These are phyloP conservation scores for Fusarium citri DNA, from an alignment of 2,329 filamentous ascomycete species.

Conservation along the genomic window DNA sequence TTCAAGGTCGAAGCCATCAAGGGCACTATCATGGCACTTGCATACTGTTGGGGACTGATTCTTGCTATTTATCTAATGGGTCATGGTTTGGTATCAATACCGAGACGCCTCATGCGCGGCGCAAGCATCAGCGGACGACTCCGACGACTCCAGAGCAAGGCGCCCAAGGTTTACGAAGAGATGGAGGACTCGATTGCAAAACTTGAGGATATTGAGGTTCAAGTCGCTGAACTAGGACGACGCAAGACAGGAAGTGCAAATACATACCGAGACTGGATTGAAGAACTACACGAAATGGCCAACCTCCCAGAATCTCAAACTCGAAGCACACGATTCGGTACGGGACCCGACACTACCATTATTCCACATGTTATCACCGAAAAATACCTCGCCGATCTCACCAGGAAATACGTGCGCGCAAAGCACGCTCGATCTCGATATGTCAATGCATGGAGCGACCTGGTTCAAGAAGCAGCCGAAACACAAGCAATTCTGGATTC, in stretches of 20 bases:
- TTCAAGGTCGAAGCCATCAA: constrained; percentile 74
- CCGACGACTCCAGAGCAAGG: constrained; percentile 79
- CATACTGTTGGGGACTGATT: constrained; percentile 92
- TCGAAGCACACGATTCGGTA: constrained; percentile 54
- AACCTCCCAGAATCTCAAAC: constrained; percentile 73
- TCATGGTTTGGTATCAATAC: constrained; percentile 92
- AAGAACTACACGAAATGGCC: constrained; percentile 85
- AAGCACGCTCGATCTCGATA: constrained; percentile 87
- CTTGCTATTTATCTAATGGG: constrained; percentile 98
- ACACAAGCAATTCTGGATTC: constrained; percentile 88
- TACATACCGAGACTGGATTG: constrained; percentile 92
- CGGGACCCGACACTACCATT: constrained; percentile 58
- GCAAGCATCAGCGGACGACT: constrained; percentile 81
- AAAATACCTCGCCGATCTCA: constrained; percentile 91
- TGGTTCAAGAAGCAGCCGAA: constrained; percentile 79
- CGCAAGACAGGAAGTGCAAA: constrained; percentile 82
- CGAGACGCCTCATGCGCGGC: constrained; percentile 81
- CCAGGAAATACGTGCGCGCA: constrained; percentile 82
- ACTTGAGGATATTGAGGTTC: constrained; percentile 83
- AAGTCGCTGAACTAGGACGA: constrained; percentile 81
- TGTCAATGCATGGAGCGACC: constrained; percentile 83
- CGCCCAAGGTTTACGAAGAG: constrained; percentile 85
- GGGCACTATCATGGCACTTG: constrained; percentile 88
- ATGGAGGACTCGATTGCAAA: constrained; percentile 85
- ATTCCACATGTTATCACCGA: constrained; percentile 90